phyloP scores from a whole-genome alignment of 2,329 filamentous ascomycete species.

The Tothia fuscella region DNA sequence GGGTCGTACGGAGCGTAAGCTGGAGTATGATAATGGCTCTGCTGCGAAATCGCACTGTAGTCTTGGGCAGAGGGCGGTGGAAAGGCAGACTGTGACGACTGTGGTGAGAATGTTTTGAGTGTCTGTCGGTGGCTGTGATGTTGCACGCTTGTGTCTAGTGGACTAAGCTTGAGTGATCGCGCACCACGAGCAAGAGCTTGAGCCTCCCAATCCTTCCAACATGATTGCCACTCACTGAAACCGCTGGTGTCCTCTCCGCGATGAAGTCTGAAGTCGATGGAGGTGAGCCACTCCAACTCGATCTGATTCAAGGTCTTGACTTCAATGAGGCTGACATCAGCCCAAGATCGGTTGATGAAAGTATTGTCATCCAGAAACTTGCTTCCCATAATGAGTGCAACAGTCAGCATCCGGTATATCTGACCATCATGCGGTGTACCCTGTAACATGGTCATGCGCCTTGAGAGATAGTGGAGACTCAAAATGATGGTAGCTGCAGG shows the following conservation, averaged over 20 bases:
- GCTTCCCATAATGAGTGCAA: constrained; percentile 74
- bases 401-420: constrained; percentile 78
- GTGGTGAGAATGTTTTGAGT: constrained; percentile 33
- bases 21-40: constrained; percentile 25
- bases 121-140: constrained; percentile 35
- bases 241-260: constrained; percentile 71
- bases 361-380: constrained; percentile 97
- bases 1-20: constrained; percentile 28
- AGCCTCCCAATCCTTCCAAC: constrained; percentile 53
- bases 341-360: constrained; percentile 95
- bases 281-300: constrained; percentile 77
- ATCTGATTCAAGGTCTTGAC: constrained; percentile 74
- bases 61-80: constrained; percentile 17
- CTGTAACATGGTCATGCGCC: constrained; percentile 66
- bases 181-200: constrained; percentile 32
- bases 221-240: constrained; percentile 51
- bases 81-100: constrained; percentile 15
- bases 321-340: constrained; percentile 82
- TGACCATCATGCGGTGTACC: constrained; percentile 43
- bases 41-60: constrained; percentile 25
- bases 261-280: constrained; percentile 75
- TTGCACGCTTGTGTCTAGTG: constrained; percentile 53
- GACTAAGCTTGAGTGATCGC: constrained; percentile 37
- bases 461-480: constrained; percentile 79
- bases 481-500: constrained; percentile 85